Evolutionary conservation across 768 basidiomycete genomes (phyloP), one percentile per base, ranked within the genome.

Genomic region (Trametes cubensis): DNA sequence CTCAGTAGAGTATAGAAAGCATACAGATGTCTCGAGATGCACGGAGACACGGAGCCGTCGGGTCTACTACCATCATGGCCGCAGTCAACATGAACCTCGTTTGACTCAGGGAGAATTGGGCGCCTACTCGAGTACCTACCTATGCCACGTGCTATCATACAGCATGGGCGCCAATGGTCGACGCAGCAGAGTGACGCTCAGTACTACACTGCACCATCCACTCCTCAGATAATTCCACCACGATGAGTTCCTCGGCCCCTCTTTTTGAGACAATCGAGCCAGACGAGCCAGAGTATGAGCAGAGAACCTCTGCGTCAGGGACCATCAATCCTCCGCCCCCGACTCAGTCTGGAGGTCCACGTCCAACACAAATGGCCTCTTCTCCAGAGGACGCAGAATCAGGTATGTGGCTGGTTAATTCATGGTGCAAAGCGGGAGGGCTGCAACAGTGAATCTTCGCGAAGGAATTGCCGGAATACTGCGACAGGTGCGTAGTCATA

Each of bases 191-290:
- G 34, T 34, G 34, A 34, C 34, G 34, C 34, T 34, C 34, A 2
- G 34, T 34, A 34, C 34, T 34, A 34, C 34, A 34, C 34, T 34
- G 10, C 48, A 26, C 48, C 6, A 14, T 49, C 15, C 48, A 28
- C 30, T 21, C 39, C 30, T 26, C 44, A 18, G 38, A 28, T 45
- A 56, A 25, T 41, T 21, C 50, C 34, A 38, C 59, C 68, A 66
- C 56, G 47, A 89, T 88, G 87, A 85, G 81, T 75, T 78, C 77
- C 55, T 76, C 81, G 28, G 81, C 85, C 30, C 89, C 90, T 21
- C 77, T 93, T 52, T 79, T 93, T 48, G 81, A 88, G 61, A 77
- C 90, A 38, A 96, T 96, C 58, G 94, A 95, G 73, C 86, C 94
- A 30, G 94, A 96, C 74, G 93, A 94, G 45, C 77, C 55, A 72